Evolutionary conservation across 805 yeast species (phyloP), one percentile per base, ranked within the genome.

Genomic region (Barnettozyma vustinii): DNA sequence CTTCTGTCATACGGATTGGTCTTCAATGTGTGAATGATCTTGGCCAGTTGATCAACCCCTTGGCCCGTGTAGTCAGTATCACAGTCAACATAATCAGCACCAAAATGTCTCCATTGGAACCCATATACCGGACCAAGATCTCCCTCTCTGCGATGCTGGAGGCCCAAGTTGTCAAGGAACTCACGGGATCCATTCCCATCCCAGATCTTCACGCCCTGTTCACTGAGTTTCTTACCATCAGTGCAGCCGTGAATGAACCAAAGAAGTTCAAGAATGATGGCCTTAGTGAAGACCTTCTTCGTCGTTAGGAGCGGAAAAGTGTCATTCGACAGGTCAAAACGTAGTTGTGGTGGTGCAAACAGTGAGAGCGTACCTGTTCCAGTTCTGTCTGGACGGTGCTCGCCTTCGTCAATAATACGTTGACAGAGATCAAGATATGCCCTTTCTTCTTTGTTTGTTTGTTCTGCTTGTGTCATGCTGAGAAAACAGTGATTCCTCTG

Each of bases 41-140:
- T 84, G 8, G 81, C 78, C 35, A 94, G 72, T 70, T 94, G 99
- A 65, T 94, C 99, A 49, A 80, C 84, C 12, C 99, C 99, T 64
- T 87, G 75, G 4, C 90, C 92, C 0, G 84, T 63, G 62, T 94
- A 94, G 62, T 94, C 95, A 3, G 91, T 76, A 51, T 92, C 90
- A 62, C 96, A 88, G 47, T 89, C 90, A 30, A 62, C 73, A 65
- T 94, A 94, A 56, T 87, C 81, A 5, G 99, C 99, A 40, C 99
- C 99, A 66, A 94, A 94, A 68, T 94, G 99, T 60, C 99, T 81
- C 99, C 99, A 94, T 68, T 94, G 99, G 70, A 94, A 94, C 0
- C 99, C 99, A 65, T 94, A 94, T 2, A 94, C 97, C 1, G 99
- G 99, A 1, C 99, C 99, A 57, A 94, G 68, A 68, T 94, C 99